A percentile compares a stretch with the other conserved stretches of the same genome.
Conservation (phyloP, 441 rosid species). For the Raphanus hybrid region DNA sequence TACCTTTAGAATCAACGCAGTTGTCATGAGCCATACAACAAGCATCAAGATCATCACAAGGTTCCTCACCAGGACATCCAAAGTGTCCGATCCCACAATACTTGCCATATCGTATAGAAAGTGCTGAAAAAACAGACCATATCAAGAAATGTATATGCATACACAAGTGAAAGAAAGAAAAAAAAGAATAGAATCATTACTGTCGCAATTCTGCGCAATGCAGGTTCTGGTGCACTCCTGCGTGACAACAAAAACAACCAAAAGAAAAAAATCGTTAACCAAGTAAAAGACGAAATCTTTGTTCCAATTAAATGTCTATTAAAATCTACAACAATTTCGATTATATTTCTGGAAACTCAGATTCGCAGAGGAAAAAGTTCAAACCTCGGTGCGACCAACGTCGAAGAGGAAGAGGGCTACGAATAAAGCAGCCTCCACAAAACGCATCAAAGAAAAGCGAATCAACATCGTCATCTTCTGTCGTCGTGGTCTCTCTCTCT, state of each 20-base stretch:
- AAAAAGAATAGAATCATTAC: conserved; percentile 42
- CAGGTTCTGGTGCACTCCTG: conserved; percentile 71
- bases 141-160: too few relatives aligned
- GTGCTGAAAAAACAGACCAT: conserved; percentile 18
- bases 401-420: conserved; percentile 44
- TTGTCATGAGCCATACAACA: conserved; percentile 88
- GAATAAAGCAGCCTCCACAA: conserved; percentile 29
- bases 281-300: neutral
- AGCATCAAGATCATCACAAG: conserved; percentile 92
- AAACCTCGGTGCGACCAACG: conserved; percentile 55
- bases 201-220: conserved; percentile 69
- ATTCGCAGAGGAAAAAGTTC: conserved; percentile 22
- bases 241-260: conserved; percentile 15
- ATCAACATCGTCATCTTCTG: neutral
- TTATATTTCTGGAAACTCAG: conserved; percentile 18
- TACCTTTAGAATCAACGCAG: conserved; percentile 84
- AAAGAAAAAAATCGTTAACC: neutral
- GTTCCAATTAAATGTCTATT: neutral
- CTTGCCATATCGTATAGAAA: conserved; percentile 83
- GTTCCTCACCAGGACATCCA: conserved; percentile 92
- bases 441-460: conserved; percentile 7
- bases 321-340: conserved; percentile 13
- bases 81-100: conserved; percentile 90
- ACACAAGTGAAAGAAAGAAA: neutral
- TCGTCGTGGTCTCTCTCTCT: neutral